These are phyloP conservation scores for Pseudogymnoascus sp. DNA, from an alignment of 2,329 filamentous ascomycete species.

Conservation along the genomic window DNA sequence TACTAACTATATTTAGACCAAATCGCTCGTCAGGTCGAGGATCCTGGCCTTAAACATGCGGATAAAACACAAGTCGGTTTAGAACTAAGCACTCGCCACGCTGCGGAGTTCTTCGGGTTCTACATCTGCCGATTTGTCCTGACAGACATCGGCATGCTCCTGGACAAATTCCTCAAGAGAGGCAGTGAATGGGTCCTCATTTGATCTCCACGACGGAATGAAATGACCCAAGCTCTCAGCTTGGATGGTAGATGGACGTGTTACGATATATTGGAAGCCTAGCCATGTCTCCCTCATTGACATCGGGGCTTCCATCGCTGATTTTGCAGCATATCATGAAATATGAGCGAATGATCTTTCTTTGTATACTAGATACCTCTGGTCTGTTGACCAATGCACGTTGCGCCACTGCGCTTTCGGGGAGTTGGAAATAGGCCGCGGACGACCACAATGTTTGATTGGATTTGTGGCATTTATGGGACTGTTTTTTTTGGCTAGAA, in stretches of 20 bases:
- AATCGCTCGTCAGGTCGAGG: slow-evolving; percentile 92
- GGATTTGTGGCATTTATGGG: slow-evolving; percentile 8
- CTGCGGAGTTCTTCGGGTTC: slow-evolving; percentile 95
- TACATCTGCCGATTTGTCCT: slow-evolving; percentile 95
- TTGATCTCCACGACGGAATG: slow-evolving; percentile 15
- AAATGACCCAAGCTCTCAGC: neutral
- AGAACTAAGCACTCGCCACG: slow-evolving; percentile 86
- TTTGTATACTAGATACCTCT: slow-evolving; percentile 8
- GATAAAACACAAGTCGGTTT: slow-evolving; percentile 93
- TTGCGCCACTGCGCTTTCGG: neutral
- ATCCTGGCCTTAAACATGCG: slow-evolving; percentile 83
- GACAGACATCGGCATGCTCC: slow-evolving; percentile 70
- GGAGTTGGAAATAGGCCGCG: neutral
- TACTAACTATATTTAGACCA: slow-evolving; percentile 56
- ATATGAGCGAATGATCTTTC: slow-evolving; percentile 7
- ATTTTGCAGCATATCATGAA: slow-evolving; percentile 7
- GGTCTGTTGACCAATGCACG: slow-evolving; percentile 4
- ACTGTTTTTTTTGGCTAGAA: neutral
- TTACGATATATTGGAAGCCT: slow-evolving; percentile 1
- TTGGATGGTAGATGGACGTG: neutral
- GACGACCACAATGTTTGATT: neutral
- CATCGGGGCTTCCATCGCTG: neutral
- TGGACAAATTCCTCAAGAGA: slow-evolving; percentile 96
- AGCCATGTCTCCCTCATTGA: neutral
- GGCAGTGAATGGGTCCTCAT: slow-evolving; percentile 85